Evolutionary conservation across 768 basidiomycete species (phyloP).

Genomic region (Sarcomyxa edulis): DNA sequence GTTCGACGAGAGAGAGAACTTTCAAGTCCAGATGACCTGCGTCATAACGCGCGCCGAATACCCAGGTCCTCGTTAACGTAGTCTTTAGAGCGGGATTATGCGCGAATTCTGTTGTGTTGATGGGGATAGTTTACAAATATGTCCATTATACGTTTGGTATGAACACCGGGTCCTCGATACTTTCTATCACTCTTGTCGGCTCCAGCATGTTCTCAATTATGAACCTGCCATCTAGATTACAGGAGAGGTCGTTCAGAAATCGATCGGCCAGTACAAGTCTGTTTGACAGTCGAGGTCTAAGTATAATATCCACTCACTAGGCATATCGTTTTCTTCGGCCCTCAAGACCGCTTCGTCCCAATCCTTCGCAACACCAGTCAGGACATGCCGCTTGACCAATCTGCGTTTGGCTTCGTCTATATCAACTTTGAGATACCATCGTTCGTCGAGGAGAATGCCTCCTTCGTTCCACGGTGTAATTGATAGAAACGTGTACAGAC

Average conservation of each 20-base stretch:
- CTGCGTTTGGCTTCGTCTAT: conserved; percentile 49
- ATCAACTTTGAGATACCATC: conserved; percentile 69
- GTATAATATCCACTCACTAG: conserved; percentile 41
- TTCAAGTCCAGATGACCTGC: no score
- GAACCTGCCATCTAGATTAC: conserved; percentile 1
- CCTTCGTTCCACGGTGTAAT: conserved; percentile 69
- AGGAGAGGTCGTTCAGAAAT: no score
- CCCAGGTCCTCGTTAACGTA: no score
- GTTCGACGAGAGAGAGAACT: no score
- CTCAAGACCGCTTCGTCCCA: conserved; percentile 61
- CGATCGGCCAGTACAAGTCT: neutral
- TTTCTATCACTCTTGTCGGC: conserved; percentile 38
- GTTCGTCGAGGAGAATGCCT: conserved; percentile 62
- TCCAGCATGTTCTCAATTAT: conserved; percentile 33
- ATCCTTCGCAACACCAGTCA: conserved; percentile 67
- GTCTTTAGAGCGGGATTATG: no score
- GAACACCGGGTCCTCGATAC: conserved; percentile 20
- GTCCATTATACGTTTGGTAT: no score
- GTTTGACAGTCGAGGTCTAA: neutral
- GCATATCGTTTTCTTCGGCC: conserved; percentile 73
- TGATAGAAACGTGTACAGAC: conserved; percentile 81
- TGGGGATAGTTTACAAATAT: no score
- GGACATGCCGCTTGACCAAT: conserved; percentile 69
- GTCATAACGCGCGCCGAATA: no score
- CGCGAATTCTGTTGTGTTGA: no score